Percentiles rank a stretch among this genome's conserved stretches.
phyloP scores from a whole-genome alignment of 495 filamentous ascomycete species.

The Xylaria cubensis region DNA sequence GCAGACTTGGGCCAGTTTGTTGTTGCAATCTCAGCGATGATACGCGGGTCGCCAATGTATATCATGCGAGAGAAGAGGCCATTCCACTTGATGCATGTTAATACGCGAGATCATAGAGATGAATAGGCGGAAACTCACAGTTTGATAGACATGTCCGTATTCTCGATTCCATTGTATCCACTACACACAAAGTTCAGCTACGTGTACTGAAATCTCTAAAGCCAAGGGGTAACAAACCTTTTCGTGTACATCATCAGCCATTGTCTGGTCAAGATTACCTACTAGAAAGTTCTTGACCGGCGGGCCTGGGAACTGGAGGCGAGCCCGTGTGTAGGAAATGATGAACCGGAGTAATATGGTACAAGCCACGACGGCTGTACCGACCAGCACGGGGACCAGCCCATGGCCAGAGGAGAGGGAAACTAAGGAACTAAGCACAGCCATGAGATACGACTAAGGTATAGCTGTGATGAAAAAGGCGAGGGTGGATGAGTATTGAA shows the following conservation, averaged over 20 bases:
- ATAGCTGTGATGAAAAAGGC: background rate
- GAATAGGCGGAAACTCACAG: background rate
- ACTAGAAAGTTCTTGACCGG: conserved; percentile 18
- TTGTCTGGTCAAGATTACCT: conserved; percentile 23
- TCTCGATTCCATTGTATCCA: conserved; percentile 27
- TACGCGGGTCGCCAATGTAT: conserved; percentile 18
- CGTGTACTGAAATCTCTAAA: background rate
- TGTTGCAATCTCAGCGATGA: conserved; percentile 24
- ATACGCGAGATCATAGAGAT: background rate
- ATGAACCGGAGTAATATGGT: conserved; percentile 9
- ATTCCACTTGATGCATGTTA: conserved; percentile 21
- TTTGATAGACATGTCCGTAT: conserved; percentile 24
- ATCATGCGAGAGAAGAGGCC: conserved; percentile 25
- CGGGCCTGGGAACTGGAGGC: conserved; percentile 23
- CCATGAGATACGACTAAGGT: conserved; percentile 6
- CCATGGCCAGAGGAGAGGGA: conserved; percentile 9
- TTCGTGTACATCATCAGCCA: conserved; percentile 24
- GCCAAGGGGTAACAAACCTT: background rate
- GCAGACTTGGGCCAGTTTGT: conserved; percentile 19
- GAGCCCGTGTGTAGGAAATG: conserved; percentile 21
- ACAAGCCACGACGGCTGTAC: conserved; percentile 11
- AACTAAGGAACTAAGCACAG: conserved; percentile 11
- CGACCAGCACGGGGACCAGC: conserved; percentile 1
- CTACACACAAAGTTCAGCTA: conserved; percentile 7
- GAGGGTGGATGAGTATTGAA: background rate